Percentiles rank a stretch among this genome's conserved stretches.
phyloP scores from a whole-genome alignment of 164 flowering plant species.

The Chimonanthus praecox region DNA sequence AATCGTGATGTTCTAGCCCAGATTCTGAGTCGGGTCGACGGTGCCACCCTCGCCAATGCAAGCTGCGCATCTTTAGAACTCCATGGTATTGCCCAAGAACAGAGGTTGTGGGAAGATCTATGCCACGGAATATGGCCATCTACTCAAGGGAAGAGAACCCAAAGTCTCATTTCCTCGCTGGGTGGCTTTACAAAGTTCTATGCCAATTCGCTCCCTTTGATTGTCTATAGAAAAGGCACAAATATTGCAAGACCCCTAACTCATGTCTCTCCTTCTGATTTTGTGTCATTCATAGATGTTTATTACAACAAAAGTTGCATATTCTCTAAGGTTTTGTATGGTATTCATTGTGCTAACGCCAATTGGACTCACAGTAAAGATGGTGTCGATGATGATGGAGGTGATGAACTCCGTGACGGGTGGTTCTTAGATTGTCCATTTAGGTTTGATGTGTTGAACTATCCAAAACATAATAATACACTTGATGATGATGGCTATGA shows the following conservation, averaged over 20 bases:
- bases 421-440: slow-evolving; percentile 22
- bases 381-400: neutral
- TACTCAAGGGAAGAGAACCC: slow-evolving; percentile 11
- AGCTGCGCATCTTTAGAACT: slow-evolving; percentile 24
- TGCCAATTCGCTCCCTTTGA: slow-evolving; percentile 24
- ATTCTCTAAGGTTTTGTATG: slow-evolving; percentile 22
- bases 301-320: slow-evolving; percentile 19
- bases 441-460: slow-evolving; percentile 14
- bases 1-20: slow-evolving; percentile 17
- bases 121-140: slow-evolving; percentile 32
- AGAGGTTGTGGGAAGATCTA: slow-evolving; percentile 14
- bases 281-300: slow-evolving; percentile 11
- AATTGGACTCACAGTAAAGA: no score
- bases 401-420: neutral
- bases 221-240: slow-evolving; percentile 1
- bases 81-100: slow-evolving; percentile 10
- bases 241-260: neutral
- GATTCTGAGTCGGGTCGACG: slow-evolving; percentile 21
- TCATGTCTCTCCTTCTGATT: slow-evolving; percentile 9
- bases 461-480: neutral
- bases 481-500: neutral
- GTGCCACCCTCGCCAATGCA: slow-evolving; percentile 20
- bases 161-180: slow-evolving; percentile 3
- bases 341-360: slow-evolving; percentile 12
- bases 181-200: slow-evolving; percentile 17